Evolutionary conservation across 2,329 filamentous ascomycete genomes (phyloP).

Genomic region (Penicillium sp.): DNA sequence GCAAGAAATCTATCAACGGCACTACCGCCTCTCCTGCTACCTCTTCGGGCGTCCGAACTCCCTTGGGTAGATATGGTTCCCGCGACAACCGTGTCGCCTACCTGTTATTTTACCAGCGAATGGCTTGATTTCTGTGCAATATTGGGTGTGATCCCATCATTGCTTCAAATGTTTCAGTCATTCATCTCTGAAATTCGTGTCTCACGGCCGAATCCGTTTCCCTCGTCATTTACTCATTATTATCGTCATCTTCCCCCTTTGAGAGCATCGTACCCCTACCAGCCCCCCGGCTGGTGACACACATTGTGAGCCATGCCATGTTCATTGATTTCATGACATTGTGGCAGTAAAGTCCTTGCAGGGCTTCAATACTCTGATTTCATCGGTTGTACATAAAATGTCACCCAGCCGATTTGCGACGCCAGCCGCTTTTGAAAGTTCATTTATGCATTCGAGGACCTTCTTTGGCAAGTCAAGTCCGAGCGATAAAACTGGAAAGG

Average conservation of each 20-base stretch:
- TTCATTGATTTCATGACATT: not conserved
- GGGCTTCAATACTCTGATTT: not conserved
- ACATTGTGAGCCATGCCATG: slow-evolving; percentile 2
- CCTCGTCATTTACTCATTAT: slow-evolving; percentile 2
- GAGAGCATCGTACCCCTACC: slow-evolving; percentile 14
- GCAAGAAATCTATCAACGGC: slow-evolving; percentile 78
- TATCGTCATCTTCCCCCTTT: slow-evolving; percentile 1
- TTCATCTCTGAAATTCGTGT: not conserved
- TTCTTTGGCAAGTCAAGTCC: not conserved
- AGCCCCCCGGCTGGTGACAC: not conserved
- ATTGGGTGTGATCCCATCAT: not conserved
- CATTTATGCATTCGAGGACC: not conserved
- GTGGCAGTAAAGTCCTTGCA: not conserved
- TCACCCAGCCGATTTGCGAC: slow-evolving; percentile 1
- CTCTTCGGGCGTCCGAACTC: slow-evolving; percentile 58
- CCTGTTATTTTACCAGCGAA: slow-evolving; percentile 88
- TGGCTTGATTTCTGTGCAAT: slow-evolving; percentile 40
- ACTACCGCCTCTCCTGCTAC: slow-evolving; percentile 51
- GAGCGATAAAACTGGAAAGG: not conserved
- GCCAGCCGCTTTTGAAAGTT: not conserved
- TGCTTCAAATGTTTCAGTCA: not conserved
- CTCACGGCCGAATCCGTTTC: not conserved
- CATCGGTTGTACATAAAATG: slow-evolving; percentile 8
- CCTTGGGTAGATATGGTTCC: slow-evolving; percentile 58
- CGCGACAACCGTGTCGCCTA: slow-evolving; percentile 98